Evolutionary conservation across 75 land plant species (phyloP), one percentile per base, ranked within the genome.

Genomic region (Sequoia sempervirens): DNA sequence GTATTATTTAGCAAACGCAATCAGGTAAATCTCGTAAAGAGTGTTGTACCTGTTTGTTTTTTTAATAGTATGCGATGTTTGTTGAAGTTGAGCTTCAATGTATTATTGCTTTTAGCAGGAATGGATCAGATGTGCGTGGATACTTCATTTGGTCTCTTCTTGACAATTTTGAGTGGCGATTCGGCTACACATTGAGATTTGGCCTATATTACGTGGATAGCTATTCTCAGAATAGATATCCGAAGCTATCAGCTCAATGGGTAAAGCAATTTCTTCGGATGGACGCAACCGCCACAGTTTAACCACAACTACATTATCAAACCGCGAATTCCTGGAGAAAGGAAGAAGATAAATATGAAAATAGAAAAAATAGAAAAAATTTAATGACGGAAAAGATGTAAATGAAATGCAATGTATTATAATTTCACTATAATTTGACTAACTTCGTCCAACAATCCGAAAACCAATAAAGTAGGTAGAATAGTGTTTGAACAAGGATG

Each of bases 71-170:
- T 56, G 61, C 5, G 23, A 56, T 56, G 15, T 15, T 53, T 53
- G 14, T 14, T 4, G 15, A 53, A 14, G 14, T 17, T 53, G 56
- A 53, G 1, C 1, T 18, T n/a, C n/a, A n/a, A n/a, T 23, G 61
- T 4, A 2, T 56, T 0, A 18, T 56, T 56, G 61, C 20, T 4
- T 56, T 3, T 56, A 18, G 61, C 75, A 73, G 75, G 38, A 73
- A 73, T 36, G 75, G 75, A 73, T 34, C 80, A 43, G 80, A 82
- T 40, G 86, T 85, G 32, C 40, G 82, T 12, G 86, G 74, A 36
- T 85, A 85, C 84, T 85, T 85, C 20, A 20, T 47, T 3, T 85
- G 86, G 86, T 81, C 86, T 61, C 68, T 85, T 34, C 38, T 82
- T 34, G 86, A 85, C 34, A 85, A 82, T 38, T 85, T 53, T 38